Base-by-base conservation (phyloP, 2,329 filamentous ascomycete genomes). In the Exophiala xenobiotica region DNA sequence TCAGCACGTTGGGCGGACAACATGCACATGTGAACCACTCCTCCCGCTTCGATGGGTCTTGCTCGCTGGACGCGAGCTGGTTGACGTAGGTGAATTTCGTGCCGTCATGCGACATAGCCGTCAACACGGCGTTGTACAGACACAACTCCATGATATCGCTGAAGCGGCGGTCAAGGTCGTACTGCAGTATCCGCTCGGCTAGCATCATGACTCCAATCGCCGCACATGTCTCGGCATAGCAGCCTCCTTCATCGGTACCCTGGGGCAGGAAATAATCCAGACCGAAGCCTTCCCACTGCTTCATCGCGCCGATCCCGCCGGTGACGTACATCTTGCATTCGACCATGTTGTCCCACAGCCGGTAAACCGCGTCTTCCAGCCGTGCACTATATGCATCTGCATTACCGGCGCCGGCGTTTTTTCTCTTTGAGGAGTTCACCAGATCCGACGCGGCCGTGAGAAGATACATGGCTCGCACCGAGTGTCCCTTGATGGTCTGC, bases 291-390 rank as follows among this genome's bases (percentile, higher is more conserved):
- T 84, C 77, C 77, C 77, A 81, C 61, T 82, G 77, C 57, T 76
- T 71, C 33, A 80, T 73, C 1, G 71, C 76, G 1, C 82, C 82
- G 43, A 85, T 77, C 1, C 80, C 81, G 1, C 81, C 82, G 0
- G 82, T 85, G 12, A 82, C 61, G 51, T 82, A 85, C 76, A 84
- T 81, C 61, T 83, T 85, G 49, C 74, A 74, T 33, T 79, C 70
- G 0, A 81, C 74, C 78, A 83, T 83, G 56, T 83, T 82, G 24
- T 73, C 63, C 81, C 81, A 85, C 3, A 84, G 65, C 6, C 74
- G 67, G 19, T 68, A 62, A 0, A 83, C 59, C 1, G 78, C 69
- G 0, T 63, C 61, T 22, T 67, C 53, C 59, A 73, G 74, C 19
- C 65, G 27, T 42, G 5, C 11, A 11, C 11, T 11, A 12, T 33